Conservation (phyloP, 345 rosid species). For the Euphorbia peplus region DNA sequence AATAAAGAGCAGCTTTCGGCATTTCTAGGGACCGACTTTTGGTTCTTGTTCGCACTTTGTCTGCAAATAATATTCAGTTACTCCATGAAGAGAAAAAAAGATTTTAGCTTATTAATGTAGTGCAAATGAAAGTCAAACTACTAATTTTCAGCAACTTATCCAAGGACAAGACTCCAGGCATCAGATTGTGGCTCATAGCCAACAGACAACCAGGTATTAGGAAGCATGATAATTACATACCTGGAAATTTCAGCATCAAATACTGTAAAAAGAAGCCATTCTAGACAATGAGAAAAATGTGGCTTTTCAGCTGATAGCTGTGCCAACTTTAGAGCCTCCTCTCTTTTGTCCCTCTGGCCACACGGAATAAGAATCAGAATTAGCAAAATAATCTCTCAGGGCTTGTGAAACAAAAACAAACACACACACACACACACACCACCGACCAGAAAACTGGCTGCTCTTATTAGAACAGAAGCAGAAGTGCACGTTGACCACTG, state of each 20-base stretch:
- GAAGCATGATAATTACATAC: conserved; percentile 34
- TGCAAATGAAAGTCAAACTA: background rate
- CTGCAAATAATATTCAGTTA: conserved; percentile 35
- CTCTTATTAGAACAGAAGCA: background rate
- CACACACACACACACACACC: background rate
- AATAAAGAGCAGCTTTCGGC: conserved; percentile 50
- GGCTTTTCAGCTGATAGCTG: conserved; percentile 92
- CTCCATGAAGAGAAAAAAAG: background rate
- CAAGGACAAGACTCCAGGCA: background rate
- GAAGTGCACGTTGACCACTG: background rate
- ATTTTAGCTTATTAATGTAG: background rate
- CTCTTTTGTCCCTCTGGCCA: conserved; percentile 77
- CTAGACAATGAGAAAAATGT: conserved; percentile 93
- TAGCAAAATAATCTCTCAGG: background rate
- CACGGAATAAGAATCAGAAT: conserved; percentile 20
- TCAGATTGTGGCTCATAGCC: background rate
- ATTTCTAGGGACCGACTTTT: conserved; percentile 41
- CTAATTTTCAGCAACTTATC: background rate
- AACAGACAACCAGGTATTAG: background rate
- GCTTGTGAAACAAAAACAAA: background rate
- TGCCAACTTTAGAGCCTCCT: conserved; percentile 79
- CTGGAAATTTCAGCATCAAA: conserved; percentile 96
- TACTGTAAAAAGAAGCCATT: conserved; percentile 98
- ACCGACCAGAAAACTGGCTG: background rate
- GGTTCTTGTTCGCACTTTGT: conserved; percentile 63